Conservation (phyloP, 352 stramenopile genomes). For the Phytophthora sp. region DNA sequence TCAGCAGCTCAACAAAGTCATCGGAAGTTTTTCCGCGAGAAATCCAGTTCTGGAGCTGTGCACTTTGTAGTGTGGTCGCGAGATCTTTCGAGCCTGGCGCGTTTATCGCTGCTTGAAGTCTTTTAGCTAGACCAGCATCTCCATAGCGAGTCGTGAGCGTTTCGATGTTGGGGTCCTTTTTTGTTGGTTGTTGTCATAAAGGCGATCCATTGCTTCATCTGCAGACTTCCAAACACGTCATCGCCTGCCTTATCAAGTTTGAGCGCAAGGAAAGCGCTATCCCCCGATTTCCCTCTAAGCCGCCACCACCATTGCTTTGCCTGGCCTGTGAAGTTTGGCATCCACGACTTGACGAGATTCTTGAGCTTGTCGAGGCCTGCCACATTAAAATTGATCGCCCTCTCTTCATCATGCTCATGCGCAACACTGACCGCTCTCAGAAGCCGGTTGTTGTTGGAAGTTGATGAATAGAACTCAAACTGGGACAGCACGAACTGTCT, state of each 20-base stretch:
- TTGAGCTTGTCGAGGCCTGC: too few relatives aligned
- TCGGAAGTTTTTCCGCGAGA: background rate
- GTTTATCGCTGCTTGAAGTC: background rate
- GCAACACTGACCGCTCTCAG: too few relatives aligned
- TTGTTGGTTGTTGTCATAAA: background rate
- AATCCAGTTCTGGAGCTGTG: background rate
- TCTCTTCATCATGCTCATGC: too few relatives aligned
- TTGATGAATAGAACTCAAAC: too few relatives aligned
- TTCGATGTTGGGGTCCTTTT: background rate
- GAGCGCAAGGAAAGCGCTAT: too few relatives aligned
- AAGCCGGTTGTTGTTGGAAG: too few relatives aligned
- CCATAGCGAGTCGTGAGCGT: background rate
- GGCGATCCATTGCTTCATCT: background rate
- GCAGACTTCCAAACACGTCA: background rate
- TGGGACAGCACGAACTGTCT: too few relatives aligned
- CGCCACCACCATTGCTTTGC: too few relatives aligned
- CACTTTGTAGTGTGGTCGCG: background rate
- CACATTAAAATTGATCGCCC: too few relatives aligned
- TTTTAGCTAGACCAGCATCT: background rate
- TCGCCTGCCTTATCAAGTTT: background rate
- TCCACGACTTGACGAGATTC: too few relatives aligned
- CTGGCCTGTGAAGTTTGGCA: too few relatives aligned
- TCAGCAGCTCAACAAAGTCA: background rate
- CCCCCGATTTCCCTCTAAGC: too few relatives aligned
- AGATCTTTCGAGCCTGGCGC: background rate